Conservation (phyloP, 805 yeast genomes). For the Kodamaea lidongshanica region DNA sequence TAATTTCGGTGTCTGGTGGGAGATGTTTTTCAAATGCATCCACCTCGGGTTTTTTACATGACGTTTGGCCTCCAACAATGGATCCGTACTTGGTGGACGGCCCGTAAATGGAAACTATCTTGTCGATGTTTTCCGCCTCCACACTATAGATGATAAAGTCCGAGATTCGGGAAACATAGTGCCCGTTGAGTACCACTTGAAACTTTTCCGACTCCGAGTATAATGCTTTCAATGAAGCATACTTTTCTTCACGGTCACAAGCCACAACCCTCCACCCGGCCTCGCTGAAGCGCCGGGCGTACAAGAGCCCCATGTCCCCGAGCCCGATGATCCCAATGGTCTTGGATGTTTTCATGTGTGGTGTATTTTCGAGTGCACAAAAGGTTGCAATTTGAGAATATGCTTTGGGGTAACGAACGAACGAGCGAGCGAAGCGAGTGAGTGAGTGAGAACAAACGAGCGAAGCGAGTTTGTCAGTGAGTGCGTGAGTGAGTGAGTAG, state of each 20-base stretch:
- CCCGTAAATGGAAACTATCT: conserved; percentile 71
- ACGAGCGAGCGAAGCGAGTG: no score
- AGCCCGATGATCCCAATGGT: conserved; percentile 87
- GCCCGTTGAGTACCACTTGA: conserved; percentile 69
- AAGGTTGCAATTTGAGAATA: not conserved
- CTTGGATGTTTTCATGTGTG: conserved; percentile 26
- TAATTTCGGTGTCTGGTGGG: conserved; percentile 76
- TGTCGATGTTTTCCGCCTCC: conserved; percentile 79
- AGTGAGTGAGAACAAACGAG: no score
- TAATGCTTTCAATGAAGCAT: conserved; percentile 37
- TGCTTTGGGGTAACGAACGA: no score
- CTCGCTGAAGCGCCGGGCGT: conserved; percentile 67
- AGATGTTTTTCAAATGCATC: conserved; percentile 70
- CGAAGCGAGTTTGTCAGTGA: no score
- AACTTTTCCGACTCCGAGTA: conserved; percentile 39
- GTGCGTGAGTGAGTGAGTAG: no score
- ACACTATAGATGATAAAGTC: conserved; percentile 88
- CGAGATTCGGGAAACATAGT: conserved; percentile 68
- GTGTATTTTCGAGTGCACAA: not conserved
- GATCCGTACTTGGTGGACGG: conserved; percentile 85
- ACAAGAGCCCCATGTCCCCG: conserved; percentile 94
- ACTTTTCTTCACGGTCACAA: conserved; percentile 73
- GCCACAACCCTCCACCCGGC: conserved; percentile 91
- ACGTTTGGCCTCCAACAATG: conserved; percentile 96
- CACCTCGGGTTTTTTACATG: conserved; percentile 89